Conservation (phyloP, 306 rosid genomes). For the Prunus armeniaca region DNA sequence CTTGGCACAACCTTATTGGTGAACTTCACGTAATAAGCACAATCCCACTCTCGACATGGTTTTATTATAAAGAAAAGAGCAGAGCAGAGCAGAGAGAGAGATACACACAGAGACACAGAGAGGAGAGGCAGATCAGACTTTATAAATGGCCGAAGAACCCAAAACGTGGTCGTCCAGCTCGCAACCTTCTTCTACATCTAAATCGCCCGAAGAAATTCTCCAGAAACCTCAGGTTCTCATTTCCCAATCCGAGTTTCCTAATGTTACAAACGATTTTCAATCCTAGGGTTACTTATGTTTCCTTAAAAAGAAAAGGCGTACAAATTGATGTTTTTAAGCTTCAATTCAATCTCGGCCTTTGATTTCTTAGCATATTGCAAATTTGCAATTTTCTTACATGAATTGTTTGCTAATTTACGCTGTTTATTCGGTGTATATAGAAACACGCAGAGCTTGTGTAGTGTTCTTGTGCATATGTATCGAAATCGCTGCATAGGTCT, state of each 20-base stretch:
- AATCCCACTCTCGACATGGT: neutral
- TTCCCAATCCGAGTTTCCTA: constrained; percentile 6
- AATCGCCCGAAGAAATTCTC: constrained; percentile 33
- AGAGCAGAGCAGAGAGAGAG: neutral
- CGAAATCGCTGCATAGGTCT: neutral
- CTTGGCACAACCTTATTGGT: constrained; percentile 8
- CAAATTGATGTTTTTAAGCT: neutral
- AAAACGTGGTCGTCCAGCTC: constrained; percentile 40
- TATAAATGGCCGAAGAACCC: constrained; percentile 49
- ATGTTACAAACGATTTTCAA: neutral
- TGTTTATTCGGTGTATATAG: too few relatives aligned
- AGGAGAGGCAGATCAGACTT: neutral
- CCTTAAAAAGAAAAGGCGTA: too few relatives aligned
- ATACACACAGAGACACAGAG: neutral
- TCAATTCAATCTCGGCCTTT: neutral
- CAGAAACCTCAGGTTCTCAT: constrained; percentile 44
- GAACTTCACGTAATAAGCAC: neutral
- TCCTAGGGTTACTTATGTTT: neutral
- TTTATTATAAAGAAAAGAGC: neutral
- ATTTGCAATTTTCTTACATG: too few relatives aligned
- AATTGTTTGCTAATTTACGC: too few relatives aligned
- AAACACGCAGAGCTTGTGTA: too few relatives aligned
- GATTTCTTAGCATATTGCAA: neutral
- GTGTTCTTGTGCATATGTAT: neutral
- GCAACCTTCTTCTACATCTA: constrained; percentile 29